These are phyloP conservation scores for Abortiporus biennis DNA, from an alignment of 1,284 basidiomycete genomes.

Conservation along the genomic window DNA sequence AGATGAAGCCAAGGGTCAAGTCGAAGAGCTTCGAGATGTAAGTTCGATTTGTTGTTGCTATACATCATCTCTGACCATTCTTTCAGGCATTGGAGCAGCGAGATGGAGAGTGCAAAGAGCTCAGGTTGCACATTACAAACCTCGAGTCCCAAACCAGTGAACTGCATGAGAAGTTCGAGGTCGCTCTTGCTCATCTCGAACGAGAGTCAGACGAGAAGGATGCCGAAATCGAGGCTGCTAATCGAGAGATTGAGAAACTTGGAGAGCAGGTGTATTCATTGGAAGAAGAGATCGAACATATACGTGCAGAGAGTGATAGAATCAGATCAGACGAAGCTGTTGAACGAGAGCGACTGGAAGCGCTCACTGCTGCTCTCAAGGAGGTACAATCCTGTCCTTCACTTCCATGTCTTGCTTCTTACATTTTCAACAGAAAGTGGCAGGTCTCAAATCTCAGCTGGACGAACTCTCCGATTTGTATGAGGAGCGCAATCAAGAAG, in stretches of 20 bases:
- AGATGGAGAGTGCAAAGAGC: slow-evolving; percentile 67
- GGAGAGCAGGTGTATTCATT: slow-evolving; percentile 57
- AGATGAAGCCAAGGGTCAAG: slow-evolving; percentile 61
- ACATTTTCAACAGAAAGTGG: slow-evolving; percentile 51
- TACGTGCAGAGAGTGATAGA: slow-evolving; percentile 43
- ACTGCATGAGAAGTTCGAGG: slow-evolving; percentile 68
- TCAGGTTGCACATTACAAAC: slow-evolving; percentile 66
- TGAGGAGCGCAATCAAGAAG: slow-evolving; percentile 53
- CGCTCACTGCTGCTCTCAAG: slow-evolving; percentile 68
- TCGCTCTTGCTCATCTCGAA: slow-evolving; percentile 66
- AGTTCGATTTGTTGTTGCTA: slow-evolving; percentile 18
- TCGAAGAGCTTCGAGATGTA: slow-evolving; percentile 75
- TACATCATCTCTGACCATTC: slow-evolving; percentile 4
- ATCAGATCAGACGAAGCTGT: slow-evolving; percentile 62
- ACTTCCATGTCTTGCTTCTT: background rate
- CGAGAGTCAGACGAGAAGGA: slow-evolving; percentile 68
- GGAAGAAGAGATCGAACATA: slow-evolving; percentile 48
- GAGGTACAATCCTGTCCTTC: slow-evolving; percentile 42
- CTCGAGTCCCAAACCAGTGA: slow-evolving; percentile 67
- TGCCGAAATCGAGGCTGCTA: slow-evolving; percentile 59
- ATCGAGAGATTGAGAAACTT: slow-evolving; percentile 71
- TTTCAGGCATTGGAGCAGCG: slow-evolving; percentile 64
- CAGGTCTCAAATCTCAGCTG: slow-evolving; percentile 52
- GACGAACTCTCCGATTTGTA: slow-evolving; percentile 56
- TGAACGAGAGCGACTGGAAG: slow-evolving; percentile 69